Base-by-base conservation (phyloP, 129 eudicot genomes). In the Rutidosis leptorrhynchoides region DNA sequence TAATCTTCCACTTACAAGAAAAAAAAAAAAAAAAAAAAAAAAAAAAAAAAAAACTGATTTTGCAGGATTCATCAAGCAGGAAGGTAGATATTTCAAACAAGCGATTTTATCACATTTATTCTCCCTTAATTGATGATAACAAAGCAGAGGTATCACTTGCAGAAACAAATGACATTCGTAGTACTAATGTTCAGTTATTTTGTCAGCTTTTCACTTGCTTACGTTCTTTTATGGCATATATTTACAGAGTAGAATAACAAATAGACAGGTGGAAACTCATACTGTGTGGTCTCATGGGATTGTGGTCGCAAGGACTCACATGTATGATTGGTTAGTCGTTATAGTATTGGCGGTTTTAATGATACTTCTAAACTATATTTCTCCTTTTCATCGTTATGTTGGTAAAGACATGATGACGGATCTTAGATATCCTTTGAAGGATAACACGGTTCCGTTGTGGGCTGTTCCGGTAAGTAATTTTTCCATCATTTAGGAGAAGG, bases 341-440 rank as follows among this genome's bases (percentile, higher is more conserved):
- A 22, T 89, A 9, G 58, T 82, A 16, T 74, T 92, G 4, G 72
- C 73, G 62, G 67, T 46, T 7, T 71, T 83, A 19, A 71, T 74
- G 51, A 57, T 74, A 40, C 26, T 71, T 71, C 68, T 92, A 30
- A 74, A 73, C 62, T 30, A 71, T 30, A 77, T 88, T 64, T 81
- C 76, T 62, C 98, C 98, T 3, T 92, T 85, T 58, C 73, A 85
- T 51, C 95, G 96, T 12, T 84, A 64, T 64, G 96, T 92, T 72
- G 98, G 96, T 35, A 85, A 76, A 79, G 98, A 83, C 65, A 92
- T 92, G 98, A 92, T 92, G 98, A 67, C 67, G 2, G 95, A 85
- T 78, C 91, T 92, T 54, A 83, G 60, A 75, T 92, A 79, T 68
- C 98, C 98, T 16, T 45, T 81, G 35, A 85, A 78, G 73, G 75